A percentile compares a stretch with the other conserved stretches of the same genome.
These are phyloP conservation scores for Capronia americana DNA, from an alignment of 2,329 filamentous ascomycete species.

Conservation along the genomic window DNA sequence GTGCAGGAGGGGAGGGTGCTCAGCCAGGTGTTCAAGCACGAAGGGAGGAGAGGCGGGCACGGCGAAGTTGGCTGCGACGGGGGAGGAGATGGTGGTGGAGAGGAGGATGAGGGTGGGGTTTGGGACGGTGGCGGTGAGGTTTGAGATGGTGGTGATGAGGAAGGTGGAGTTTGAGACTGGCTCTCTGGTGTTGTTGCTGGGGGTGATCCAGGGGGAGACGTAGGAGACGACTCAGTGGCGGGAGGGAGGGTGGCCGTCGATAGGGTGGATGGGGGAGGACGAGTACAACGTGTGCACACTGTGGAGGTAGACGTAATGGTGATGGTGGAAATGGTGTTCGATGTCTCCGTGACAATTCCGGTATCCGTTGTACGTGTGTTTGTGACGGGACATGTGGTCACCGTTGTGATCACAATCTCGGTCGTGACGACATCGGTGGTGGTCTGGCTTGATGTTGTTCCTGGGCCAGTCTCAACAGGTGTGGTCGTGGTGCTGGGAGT, in stretches of 20 bases:
- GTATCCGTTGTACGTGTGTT: constrained; percentile 30
- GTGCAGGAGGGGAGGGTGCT: constrained; percentile 71
- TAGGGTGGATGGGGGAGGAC: constrained; percentile 19
- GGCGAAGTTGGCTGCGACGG: constrained; percentile 37
- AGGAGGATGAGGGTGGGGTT: constrained; percentile 7
- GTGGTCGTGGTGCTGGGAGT: constrained; percentile 24
- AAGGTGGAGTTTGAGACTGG: not conserved
- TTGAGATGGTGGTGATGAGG: constrained; percentile 5
- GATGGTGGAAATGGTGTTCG: constrained; percentile 24
- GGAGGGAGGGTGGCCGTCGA: constrained; percentile 15
- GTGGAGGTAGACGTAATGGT: constrained; percentile 26
- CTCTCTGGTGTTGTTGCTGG: constrained; percentile 27
- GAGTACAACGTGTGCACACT: constrained; percentile 22
- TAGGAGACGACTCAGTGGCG: constrained; percentile 42
- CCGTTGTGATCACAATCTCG: constrained; percentile 22
- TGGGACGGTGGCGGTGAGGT: constrained; percentile 3
- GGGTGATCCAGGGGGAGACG: constrained; percentile 18
- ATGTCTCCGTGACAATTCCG: constrained; percentile 20
- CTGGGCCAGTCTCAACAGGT: constrained; percentile 10
- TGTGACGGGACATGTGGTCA: constrained; percentile 26
- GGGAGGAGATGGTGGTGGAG: constrained; percentile 16
- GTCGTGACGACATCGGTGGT: constrained; percentile 25
- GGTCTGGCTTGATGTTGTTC: constrained; percentile 14
- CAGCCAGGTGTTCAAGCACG: constrained; percentile 92
- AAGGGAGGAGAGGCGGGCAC: constrained; percentile 76